Evolutionary conservation across 257 asterid genomes (phyloP), one percentile per base, ranked within the genome.

Genomic region (Leonotis leonurus): DNA sequence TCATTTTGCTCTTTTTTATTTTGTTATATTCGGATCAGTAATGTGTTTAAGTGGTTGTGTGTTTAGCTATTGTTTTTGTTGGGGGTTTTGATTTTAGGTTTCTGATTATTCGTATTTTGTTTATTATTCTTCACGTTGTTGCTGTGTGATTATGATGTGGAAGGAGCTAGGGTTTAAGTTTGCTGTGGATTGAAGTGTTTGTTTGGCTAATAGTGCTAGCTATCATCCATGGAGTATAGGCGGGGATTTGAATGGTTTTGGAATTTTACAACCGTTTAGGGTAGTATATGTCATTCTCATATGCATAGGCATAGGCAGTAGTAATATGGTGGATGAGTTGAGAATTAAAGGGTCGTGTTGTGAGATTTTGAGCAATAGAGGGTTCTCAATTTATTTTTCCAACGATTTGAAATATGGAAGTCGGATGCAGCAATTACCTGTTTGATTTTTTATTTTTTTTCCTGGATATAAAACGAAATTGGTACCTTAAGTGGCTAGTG

Each of bases 91-190:
- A 13, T 25, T 62, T 57, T 7, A 41, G 16, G 6, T 53, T 11
- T 43, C 8, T 20, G 43, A 35, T 64, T 54, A 7, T 24, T 35
- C 14, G 20, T 9, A 3, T 40, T 33, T 17, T 27, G 1, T 24
- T 27, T 1, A n/a, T 71, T n/a, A 14, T 25, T 30, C 11, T 36
- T 6, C 13, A 1, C 8, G 36, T 37, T 35, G 21, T 67, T 18
- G 16, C 55, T 49, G n/a, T n/a, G n/a, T 40, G 29, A 62, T n/a
- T 25, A 2, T 33, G 56, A 14, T 57, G 30, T 52, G 33, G 60
- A 33, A 10, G 59, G 64, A 49, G 20, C 60, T 70, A 60, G 74
- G 68, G 74, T 53, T 69, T 69, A 25, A 8, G 26, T 58, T 16
- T 43, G 24, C 12, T 44, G 25, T 44, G 51, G 18, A 26, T 25